Percentiles rank a stretch among this genome's conserved stretches.
Evolutionary conservation across 371 early-diverging fungal species (phyloP).

Genomic region (Mortierella sp.): DNA sequence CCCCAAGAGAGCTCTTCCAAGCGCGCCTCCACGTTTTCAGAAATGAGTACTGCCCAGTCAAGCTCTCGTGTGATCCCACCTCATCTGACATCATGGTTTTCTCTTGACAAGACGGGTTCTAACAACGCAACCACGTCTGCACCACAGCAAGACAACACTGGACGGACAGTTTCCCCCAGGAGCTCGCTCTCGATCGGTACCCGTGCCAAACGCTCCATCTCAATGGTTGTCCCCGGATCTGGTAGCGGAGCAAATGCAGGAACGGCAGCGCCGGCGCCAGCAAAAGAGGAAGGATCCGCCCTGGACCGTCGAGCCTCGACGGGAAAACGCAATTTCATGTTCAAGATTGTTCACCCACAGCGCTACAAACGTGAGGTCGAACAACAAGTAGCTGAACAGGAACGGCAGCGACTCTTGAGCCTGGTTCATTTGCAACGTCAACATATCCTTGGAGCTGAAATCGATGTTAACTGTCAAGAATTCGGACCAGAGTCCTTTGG

Average conservation of each 20-base stretch:
- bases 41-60: conserved; percentile 12
- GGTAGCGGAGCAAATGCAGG: not conserved
- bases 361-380: conserved; percentile 47
- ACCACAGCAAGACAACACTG: not conserved
- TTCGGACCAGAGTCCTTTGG: not conserved
- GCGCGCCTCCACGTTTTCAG: conserved; percentile 28
- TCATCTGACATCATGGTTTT: conserved; percentile 1
- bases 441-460: conserved; percentile 13
- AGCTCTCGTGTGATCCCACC: conserved; percentile 11
- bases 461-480: not conserved
- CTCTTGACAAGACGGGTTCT: not conserved
- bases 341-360: conserved; percentile 48
- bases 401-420: conserved; percentile 27
- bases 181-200: conserved; percentile 25
- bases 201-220: conserved; percentile 34
- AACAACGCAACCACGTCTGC: conserved; percentile 1
- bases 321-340: conserved; percentile 32
- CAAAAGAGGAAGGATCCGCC: not conserved
- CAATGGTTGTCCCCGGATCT: conserved; percentile 23
- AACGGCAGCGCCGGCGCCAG: not conserved
- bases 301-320: conserved; percentile 16
- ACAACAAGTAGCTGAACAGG: conserved; percentile 27
- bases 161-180: not conserved
- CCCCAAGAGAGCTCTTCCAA: conserved; percentile 7
- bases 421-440: conserved; percentile 30